Base-by-base conservation (phyloP, 306 rosid genomes). In the Datisca glomerata region DNA sequence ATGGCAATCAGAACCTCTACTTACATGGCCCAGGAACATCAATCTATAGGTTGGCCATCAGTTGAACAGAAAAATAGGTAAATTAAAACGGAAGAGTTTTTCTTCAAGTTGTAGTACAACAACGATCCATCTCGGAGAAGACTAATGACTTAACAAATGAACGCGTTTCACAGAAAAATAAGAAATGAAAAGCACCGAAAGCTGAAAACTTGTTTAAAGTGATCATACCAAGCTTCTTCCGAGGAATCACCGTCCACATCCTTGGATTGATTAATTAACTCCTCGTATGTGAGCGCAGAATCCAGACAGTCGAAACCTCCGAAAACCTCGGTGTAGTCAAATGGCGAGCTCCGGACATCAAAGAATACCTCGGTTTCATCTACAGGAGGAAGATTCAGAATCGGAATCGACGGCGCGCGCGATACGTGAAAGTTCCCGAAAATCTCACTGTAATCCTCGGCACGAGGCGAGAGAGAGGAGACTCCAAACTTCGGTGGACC, bases 401-500 rank as follows among this genome's bases (percentile, higher is more conserved):
- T 80, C 54, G 96, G 96, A 55, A 87, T 87, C 60, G 93, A 74
- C 14, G 94, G 71, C 16, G 87, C 79, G 53, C 89, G 96, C 8
- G 74, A 60, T 7, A 77, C 59, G 52, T 76, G 82, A 46, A 87
- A 82, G 65, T 72, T 58, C 4, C 86, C 65, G 35, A 87, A 87
- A 67, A 87, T 87, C 82, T 82, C 96, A 34, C 87, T 25, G 60
- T 87, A 87, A 78, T 87, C 96, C 63, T 87, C 96, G 25, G 69
- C 54, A 12, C 96, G 82, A 5, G 96, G 96, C 4, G 94, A 82
- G 52, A 87, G 84, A 3, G 59, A 49, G 21, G 79, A 59, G 28
- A 65, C 72, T 5, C 78, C 79, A 49, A 77, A 86, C 81, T 61
- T 82, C 18, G 85, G 85, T 12, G 87, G 85, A 8, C 80, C 93